These are phyloP conservation scores for Capsella bursapastoris DNA, from an alignment of 345 rosid genomes.

Conservation along the genomic window DNA sequence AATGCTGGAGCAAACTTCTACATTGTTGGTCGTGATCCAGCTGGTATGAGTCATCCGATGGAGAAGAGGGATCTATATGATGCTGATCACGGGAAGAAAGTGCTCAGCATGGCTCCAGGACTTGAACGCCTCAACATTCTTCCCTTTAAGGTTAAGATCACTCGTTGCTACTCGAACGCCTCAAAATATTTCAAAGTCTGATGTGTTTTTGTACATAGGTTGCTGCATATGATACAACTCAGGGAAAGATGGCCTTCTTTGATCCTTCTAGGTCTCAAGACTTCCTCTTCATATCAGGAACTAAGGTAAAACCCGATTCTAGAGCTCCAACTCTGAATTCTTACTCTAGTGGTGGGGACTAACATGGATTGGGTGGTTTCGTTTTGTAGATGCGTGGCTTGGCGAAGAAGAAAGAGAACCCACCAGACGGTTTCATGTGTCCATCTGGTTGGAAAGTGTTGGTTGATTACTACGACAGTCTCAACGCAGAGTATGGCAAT, in stretches of 20 bases:
- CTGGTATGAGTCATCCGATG: slow-evolving; percentile 93
- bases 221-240: slow-evolving; percentile 87
- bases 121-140: slow-evolving; percentile 93
- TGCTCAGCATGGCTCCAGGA: slow-evolving; percentile 93
- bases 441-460: slow-evolving; percentile 92
- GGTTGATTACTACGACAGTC: slow-evolving; percentile 85
- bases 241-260: slow-evolving; percentile 93
- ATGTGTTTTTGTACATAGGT: slow-evolving; percentile 57
- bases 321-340: background rate
- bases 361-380: background rate
- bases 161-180: no score
- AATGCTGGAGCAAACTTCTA: slow-evolving; percentile 99
- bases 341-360: no score
- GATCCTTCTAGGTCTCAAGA: slow-evolving; percentile 87
- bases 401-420: slow-evolving; percentile 90
- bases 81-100: slow-evolving; percentile 97
- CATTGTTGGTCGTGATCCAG: slow-evolving; percentile 96
- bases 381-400: slow-evolving; percentile 79
- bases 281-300: slow-evolving; percentile 91
- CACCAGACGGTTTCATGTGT: slow-evolving; percentile 98
- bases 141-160: slow-evolving; percentile 76
- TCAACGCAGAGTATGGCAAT: slow-evolving; percentile 48
- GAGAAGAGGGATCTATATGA: slow-evolving; percentile 92
- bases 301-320: slow-evolving; percentile 61
- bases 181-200: no score